Evolutionary conservation across 768 basidiomycete species (phyloP).

Genomic region (Suillus spraguei): DNA sequence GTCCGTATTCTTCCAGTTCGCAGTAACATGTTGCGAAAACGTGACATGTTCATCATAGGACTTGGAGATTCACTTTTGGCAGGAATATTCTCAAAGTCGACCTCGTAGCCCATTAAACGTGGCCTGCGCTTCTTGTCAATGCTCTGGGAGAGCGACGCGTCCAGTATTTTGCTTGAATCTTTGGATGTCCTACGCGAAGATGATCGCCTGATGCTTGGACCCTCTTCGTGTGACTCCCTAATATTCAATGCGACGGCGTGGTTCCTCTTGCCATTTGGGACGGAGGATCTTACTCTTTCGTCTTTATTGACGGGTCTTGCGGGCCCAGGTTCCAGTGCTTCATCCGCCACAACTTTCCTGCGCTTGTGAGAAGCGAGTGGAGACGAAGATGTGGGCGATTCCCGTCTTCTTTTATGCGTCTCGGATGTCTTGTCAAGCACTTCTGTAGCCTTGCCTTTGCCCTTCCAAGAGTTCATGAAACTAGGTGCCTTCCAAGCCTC

Average conservation of each 20-base stretch:
- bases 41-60: constrained; percentile 16
- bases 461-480: constrained; percentile 26
- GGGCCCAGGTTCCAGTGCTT: background rate
- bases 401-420: constrained; percentile 5
- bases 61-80: constrained; percentile 10
- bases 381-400: constrained; percentile 12
- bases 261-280: background rate
- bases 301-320: background rate
- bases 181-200: background rate
- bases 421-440: background rate
- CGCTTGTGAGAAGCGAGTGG: constrained; percentile 19
- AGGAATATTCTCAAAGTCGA: constrained; percentile 20
- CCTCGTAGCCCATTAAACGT: constrained; percentile 25
- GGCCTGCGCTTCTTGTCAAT: constrained; percentile 4
- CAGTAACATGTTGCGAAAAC: constrained; percentile 18
- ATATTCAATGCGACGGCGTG: background rate
- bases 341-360: constrained; percentile 10
- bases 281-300: background rate
- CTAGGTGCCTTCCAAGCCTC: constrained; percentile 35
- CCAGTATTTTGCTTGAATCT: background rate
- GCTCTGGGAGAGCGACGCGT: background rate
- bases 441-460: constrained; percentile 8
- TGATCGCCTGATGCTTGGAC: background rate
- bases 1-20: constrained; percentile 33
- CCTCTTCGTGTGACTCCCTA: background rate